A percentile compares a stretch with the other conserved stretches of the same genome.
Conservation (phyloP, 441 rosid genomes). For the Erysimum pusillum region DNA sequence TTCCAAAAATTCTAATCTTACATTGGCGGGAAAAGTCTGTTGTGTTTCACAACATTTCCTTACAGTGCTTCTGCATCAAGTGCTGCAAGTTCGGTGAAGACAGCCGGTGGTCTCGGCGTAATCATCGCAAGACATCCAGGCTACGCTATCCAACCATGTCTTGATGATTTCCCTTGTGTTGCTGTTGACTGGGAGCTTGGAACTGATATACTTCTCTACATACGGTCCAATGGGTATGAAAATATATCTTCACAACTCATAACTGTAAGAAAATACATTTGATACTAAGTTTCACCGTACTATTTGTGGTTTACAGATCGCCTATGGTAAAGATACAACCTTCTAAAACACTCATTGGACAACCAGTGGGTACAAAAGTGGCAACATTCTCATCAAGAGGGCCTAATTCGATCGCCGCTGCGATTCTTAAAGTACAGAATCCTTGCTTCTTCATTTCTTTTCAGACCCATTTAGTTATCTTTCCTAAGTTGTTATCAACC, state of each 20-base stretch:
- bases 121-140: conserved; percentile 56
- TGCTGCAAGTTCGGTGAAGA: conserved; percentile 52
- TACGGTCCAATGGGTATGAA: conserved; percentile 53
- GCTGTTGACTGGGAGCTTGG: conserved; percentile 55
- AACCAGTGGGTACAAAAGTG: conserved; percentile 47
- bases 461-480: no score
- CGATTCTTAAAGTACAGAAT: conserved; percentile 50
- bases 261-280: not conserved
- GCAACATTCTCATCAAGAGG: conserved; percentile 59
- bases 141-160: conserved; percentile 49
- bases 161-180: conserved; percentile 54
- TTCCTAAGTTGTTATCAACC: no score
- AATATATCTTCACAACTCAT: not conserved
- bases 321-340: conserved; percentile 50
- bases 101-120: conserved; percentile 49
- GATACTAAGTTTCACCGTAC: not conserved
- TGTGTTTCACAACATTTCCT: conserved; percentile 49
- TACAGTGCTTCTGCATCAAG: conserved; percentile 32
- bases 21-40: conserved; percentile 52
- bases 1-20: conserved; percentile 25
- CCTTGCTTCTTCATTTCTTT: not conserved
- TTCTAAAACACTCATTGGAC: conserved; percentile 46
- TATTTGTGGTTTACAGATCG: conserved; percentile 35
- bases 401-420: conserved; percentile 52
- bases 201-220: conserved; percentile 50